Conservation (phyloP, 345 rosid genomes). For the Hibiscus mutabilis region DNA sequence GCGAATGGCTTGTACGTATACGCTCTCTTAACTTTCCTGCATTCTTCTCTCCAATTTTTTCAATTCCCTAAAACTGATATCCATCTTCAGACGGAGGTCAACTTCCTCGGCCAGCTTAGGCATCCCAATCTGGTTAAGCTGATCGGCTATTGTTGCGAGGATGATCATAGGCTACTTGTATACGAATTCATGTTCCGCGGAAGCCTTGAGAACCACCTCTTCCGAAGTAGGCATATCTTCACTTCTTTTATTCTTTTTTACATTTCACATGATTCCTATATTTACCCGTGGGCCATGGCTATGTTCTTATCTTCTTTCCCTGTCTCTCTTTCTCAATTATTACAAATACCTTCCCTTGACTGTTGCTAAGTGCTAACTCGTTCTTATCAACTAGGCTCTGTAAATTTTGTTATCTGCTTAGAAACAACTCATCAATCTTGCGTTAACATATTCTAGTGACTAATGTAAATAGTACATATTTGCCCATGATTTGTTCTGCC, state of each 20-base stretch:
- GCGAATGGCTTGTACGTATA: conserved; percentile 82
- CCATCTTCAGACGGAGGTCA: conserved; percentile 32
- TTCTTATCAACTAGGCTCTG: neutral
- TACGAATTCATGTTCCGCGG: conserved; percentile 96
- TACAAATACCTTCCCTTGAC: neutral
- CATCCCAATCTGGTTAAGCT: conserved; percentile 91
- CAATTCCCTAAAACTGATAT: neutral
- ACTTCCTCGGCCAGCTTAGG: conserved; percentile 82
- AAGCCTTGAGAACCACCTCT: conserved; percentile 93
- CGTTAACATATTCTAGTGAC: no score
- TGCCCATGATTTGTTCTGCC: neutral
- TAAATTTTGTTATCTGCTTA: neutral
- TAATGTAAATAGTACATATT: no score
- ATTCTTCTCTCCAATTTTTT: neutral
- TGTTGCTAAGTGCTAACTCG: neutral
- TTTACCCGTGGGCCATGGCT: neutral
- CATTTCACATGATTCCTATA: neutral
- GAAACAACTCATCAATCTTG: no score
- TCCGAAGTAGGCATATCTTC: conserved; percentile 55
- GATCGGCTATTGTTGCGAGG: conserved; percentile 92
- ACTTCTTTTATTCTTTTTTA: neutral
- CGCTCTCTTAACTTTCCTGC: neutral
- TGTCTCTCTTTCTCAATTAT: neutral
- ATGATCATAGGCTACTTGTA: conserved; percentile 83
- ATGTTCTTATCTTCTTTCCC: neutral